Evolutionary conservation across 2,329 filamentous ascomycete species (phyloP), one percentile per base, ranked within the genome.

Genomic region (Diplodia intermedia): DNA sequence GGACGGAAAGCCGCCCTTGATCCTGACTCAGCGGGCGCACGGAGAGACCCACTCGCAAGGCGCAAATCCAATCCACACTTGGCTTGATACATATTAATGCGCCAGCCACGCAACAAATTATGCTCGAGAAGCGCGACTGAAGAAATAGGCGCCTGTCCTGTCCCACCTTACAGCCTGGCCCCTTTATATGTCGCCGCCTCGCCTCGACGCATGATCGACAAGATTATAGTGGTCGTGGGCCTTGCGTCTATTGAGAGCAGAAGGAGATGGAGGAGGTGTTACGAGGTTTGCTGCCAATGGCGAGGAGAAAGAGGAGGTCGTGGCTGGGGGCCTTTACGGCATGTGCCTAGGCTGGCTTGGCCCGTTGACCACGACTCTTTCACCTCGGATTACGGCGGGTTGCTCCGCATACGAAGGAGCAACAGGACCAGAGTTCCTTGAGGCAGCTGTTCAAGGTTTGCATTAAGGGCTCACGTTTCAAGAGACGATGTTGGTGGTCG

Each of bases 91-190:
- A 47, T 60, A 47, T 47, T 60, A 60, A 47, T 20, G 56, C 56
- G 56, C 56, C 47, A 60, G 56, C 56, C 56, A 43, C 56, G 56
- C n/a, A 60, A 47, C 43, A 47, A 23, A 60, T n/a, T n/a, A 47
- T 47, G 18, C 20, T 18, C 43, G n/a, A 47, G 43, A 47, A 47
- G n/a, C 43, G 43, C 43, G 20, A 29, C 50, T 26, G 15, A 31
- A 53, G 50, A 47, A 60, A 47, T 60, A 47, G 38, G 36, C 56
- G 36, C 23, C 56, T 26, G 38, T 47, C 43, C 18, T 20, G 43
- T 20, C 20, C 43, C 43, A 20, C 43, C n/a, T 43, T 36, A 36
- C 33, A 36, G n/a, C 18, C 18, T 47, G 43, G 43, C 43, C 43
- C n/a, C 18, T 47, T 47, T 20, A 20, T n/a, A 47, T n/a, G 4